A percentile compares a stretch with the other conserved stretches of the same genome.
phyloP scores from a whole-genome alignment of 164 flowering plant genomes.

The Litsea cubeba region DNA sequence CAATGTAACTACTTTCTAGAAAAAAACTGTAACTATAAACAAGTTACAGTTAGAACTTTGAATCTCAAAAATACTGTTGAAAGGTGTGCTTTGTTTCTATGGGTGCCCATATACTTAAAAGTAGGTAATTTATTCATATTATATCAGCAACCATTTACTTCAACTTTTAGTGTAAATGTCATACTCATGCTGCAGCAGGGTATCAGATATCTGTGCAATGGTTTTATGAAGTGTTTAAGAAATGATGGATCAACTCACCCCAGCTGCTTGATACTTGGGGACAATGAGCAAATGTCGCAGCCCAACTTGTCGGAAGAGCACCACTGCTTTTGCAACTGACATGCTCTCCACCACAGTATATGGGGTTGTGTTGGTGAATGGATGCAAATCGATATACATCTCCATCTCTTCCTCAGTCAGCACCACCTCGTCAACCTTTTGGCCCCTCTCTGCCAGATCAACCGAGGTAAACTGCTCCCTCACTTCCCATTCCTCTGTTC shows the following conservation, averaged over 20 bases:
- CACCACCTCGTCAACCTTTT: constrained; percentile 50
- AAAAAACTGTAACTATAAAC: neutral
- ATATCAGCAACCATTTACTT: neutral
- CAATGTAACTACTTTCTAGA: neutral
- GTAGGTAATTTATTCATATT: neutral
- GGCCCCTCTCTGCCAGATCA: constrained; percentile 71
- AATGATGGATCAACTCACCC: constrained; percentile 44
- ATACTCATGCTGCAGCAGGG: neutral
- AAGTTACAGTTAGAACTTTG: neutral
- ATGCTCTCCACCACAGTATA: constrained; percentile 79
- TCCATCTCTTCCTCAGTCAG: constrained; percentile 74
- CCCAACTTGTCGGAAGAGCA: constrained; percentile 75
- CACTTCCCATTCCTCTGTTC: constrained; percentile 78
- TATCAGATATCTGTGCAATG: constrained; percentile 2
- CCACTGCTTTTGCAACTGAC: constrained; percentile 89
- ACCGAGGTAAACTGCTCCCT: constrained; percentile 52
- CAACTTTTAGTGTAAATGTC: neutral
- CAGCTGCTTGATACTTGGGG: constrained; percentile 71
- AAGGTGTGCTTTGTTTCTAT: neutral
- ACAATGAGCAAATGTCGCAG: constrained; percentile 81
- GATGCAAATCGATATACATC: constrained; percentile 87
- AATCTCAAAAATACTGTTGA: neutral
- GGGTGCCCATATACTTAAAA: neutral
- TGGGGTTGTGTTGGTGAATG: constrained; percentile 83
- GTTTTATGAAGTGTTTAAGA: constrained; percentile 1